phyloP scores from a whole-genome alignment of 2,329 filamentous ascomycete species.

The Meredithiella fracta region DNA sequence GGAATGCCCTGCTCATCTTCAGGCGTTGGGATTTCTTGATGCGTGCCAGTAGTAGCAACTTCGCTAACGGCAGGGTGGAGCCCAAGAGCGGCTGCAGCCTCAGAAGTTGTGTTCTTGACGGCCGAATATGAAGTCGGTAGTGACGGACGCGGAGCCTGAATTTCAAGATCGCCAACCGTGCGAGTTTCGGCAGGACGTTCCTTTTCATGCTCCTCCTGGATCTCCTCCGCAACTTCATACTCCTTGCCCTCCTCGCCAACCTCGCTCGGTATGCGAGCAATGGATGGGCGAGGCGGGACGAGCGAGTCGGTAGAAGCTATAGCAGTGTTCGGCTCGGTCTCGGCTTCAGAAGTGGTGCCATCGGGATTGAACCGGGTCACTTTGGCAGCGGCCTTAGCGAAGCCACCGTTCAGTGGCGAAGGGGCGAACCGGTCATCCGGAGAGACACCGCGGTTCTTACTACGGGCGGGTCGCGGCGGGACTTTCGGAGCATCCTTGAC shows the following conservation, averaged over 20 bases:
- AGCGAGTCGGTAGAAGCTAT: conserved; percentile 17
- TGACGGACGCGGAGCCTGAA: conserved; percentile 79
- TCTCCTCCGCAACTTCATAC: conserved; percentile 49
- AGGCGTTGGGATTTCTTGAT: background rate
- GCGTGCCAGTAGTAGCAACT: conserved; percentile 17
- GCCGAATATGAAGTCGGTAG: conserved; percentile 56
- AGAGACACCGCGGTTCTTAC: conserved; percentile 58
- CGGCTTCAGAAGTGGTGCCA: conserved; percentile 18
- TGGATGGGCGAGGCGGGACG: conserved; percentile 46
- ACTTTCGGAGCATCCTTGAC: conserved; percentile 40
- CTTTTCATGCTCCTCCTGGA: conserved; percentile 24
- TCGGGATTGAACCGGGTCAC: conserved; percentile 23
- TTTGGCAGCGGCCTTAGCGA: conserved; percentile 31
- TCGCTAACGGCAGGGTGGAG: conserved; percentile 38
- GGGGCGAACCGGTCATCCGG: conserved; percentile 66
- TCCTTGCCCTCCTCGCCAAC: conserved; percentile 82
- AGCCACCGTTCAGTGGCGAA: conserved; percentile 67
- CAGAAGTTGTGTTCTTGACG: conserved; percentile 85
- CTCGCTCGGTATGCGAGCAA: conserved; percentile 59
- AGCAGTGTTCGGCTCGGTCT: conserved; percentile 16
- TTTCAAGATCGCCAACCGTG: conserved; percentile 60
- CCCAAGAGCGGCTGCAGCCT: conserved; percentile 67
- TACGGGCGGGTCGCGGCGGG: conserved; percentile 59
- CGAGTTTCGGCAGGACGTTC: conserved; percentile 33
- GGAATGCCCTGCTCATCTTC: conserved; percentile 80